Conservation (phyloP, 495 filamentous ascomycete genomes). For the Xylaria cubensis region DNA sequence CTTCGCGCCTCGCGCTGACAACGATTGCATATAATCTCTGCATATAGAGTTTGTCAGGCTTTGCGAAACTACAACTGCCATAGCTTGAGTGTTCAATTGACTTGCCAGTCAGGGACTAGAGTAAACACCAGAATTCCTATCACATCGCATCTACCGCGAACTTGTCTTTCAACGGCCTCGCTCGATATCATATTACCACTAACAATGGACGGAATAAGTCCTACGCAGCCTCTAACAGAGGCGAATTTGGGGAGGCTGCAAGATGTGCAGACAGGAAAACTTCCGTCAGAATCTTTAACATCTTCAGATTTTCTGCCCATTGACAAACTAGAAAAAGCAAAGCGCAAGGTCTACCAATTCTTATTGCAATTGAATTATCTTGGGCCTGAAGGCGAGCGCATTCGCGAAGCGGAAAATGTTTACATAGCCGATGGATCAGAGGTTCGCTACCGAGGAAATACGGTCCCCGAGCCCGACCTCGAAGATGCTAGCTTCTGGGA, state of each 20-base stretch:
- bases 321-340: background rate
- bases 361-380: background rate
- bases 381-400: background rate
- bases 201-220: background rate
- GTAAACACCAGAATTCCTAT: background rate
- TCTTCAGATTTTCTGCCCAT: constrained; percentile 1
- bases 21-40: background rate
- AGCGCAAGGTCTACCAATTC: background rate
- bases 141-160: no score
- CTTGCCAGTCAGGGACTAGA: background rate
- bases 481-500: constrained; percentile 11
- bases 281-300: background rate
- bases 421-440: background rate
- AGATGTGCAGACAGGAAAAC: background rate
- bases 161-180: no score
- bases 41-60: background rate
- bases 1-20: background rate
- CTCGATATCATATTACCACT: background rate
- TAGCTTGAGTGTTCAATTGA: no score
- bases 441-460: constrained; percentile 5
- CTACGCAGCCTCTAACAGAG: background rate
- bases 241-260: background rate
- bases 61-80: background rate
- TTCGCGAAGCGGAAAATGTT: background rate
- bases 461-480: background rate